phyloP scores from a whole-genome alignment of 345 rosid species.

The Citrus unshiu region DNA sequence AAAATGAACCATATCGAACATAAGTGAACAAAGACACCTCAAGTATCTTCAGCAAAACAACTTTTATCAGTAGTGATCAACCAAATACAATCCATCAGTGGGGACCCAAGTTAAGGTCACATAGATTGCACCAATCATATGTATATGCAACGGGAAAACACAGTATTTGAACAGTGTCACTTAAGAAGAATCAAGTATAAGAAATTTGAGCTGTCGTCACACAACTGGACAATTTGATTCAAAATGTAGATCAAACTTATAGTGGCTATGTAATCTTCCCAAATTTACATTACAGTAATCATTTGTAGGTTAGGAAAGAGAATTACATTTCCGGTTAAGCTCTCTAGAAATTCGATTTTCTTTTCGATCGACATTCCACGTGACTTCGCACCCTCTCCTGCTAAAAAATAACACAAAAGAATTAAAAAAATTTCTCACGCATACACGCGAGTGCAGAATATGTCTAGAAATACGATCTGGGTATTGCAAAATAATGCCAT shows the following conservation, averaged over 20 bases:
- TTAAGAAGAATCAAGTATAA: background rate
- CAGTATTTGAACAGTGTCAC: background rate
- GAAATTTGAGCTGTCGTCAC: background rate
- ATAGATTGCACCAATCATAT: background rate
- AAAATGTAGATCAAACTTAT: background rate
- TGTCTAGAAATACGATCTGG: background rate
- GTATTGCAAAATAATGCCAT: background rate
- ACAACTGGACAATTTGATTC: background rate
- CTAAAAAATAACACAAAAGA: conserved; percentile 4
- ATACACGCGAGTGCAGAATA: background rate
- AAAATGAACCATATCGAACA: background rate
- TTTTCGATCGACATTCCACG: conserved; percentile 75
- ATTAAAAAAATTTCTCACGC: too few relatives aligned
- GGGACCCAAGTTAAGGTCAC: background rate
- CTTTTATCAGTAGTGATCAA: background rate
- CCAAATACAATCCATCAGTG: background rate
- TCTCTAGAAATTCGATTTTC: conserved; percentile 91
- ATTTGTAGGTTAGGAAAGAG: background rate
- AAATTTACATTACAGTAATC: background rate
- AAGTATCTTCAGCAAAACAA: background rate
- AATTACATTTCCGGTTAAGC: conserved; percentile 69
- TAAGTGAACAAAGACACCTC: background rate
- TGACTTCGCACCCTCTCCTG: conserved; percentile 54
- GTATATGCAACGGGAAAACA: background rate
- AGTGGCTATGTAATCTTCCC: background rate